phyloP scores from a whole-genome alignment of 805 yeast genomes.

The Komagataella pastoris region DNA sequence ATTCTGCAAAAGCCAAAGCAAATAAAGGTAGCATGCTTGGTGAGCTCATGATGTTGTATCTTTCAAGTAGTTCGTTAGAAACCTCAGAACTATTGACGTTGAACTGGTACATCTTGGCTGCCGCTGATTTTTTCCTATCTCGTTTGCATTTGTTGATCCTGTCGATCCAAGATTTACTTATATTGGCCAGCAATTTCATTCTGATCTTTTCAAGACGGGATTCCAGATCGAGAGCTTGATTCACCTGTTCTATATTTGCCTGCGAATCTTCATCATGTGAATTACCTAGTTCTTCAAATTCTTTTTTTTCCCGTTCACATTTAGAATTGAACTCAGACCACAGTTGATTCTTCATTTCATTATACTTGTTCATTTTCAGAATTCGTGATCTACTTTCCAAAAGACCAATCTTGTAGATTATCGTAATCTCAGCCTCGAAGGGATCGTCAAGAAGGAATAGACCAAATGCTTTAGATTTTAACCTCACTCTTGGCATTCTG shows the following conservation, averaged over 20 bases:
- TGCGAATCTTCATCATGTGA: neutral
- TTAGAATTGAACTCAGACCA: neutral
- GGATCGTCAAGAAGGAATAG: slow-evolving; percentile 49
- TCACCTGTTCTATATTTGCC: neutral
- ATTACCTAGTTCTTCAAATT: neutral
- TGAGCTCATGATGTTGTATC: slow-evolving; percentile 15
- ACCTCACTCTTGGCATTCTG: slow-evolving; percentile 25
- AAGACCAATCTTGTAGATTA: slow-evolving; percentile 42
- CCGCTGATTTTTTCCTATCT: slow-evolving; percentile 25
- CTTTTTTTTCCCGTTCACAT: neutral
- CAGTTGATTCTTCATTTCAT: neutral
- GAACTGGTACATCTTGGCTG: slow-evolving; percentile 29
- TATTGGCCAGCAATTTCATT: slow-evolving; percentile 13
- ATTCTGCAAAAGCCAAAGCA: slow-evolving; percentile 28
- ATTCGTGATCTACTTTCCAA: slow-evolving; percentile 42
- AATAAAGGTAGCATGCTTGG: slow-evolving; percentile 30
- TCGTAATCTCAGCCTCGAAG: slow-evolving; percentile 44
- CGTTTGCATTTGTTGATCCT: slow-evolving; percentile 31
- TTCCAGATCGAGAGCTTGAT: neutral
- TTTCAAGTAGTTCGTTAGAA: slow-evolving; percentile 31
- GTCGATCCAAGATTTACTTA: slow-evolving; percentile 48
- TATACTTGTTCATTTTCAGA: slow-evolving; percentile 18
- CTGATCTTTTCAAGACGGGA: neutral
- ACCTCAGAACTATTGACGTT: slow-evolving; percentile 16
- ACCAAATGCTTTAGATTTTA: slow-evolving; percentile 27